These are phyloP conservation scores for Xylaria cubensis DNA, from an alignment of 495 filamentous ascomycete species.

Conservation along the genomic window DNA sequence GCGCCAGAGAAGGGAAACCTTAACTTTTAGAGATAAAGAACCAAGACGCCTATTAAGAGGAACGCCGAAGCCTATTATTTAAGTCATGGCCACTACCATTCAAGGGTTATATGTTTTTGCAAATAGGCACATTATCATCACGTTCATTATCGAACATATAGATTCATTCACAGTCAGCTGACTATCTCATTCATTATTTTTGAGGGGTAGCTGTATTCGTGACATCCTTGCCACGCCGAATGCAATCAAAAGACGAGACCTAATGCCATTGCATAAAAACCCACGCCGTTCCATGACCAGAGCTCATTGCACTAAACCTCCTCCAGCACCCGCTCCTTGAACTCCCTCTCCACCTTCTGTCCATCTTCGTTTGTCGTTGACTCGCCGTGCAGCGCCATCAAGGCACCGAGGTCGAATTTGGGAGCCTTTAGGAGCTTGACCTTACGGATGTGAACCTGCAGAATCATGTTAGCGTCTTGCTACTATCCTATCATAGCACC, in stretches of 20 bases:
- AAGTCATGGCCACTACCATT: neutral
- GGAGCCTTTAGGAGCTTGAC: slow-evolving; percentile 97
- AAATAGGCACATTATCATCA: slow-evolving; percentile 14
- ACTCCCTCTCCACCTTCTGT: slow-evolving; percentile 98
- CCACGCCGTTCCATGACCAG: slow-evolving; percentile 54
- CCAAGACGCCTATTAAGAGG: neutral
- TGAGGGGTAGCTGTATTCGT: slow-evolving; percentile 52
- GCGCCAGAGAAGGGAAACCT: neutral
- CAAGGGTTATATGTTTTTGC: neutral
- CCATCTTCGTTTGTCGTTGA: slow-evolving; percentile 94
- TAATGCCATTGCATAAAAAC: slow-evolving; percentile 60
- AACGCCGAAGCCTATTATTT: neutral
- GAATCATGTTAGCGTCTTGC: slow-evolving; percentile 38
- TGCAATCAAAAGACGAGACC: slow-evolving; percentile 62
- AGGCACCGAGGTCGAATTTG: slow-evolving; percentile 97
- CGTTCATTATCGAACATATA: slow-evolving; percentile 24
- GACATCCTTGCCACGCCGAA: slow-evolving; percentile 62
- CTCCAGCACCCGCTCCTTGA: slow-evolving; percentile 96
- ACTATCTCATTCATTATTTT: slow-evolving; percentile 45
- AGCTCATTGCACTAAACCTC: slow-evolving; percentile 71
- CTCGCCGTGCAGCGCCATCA: slow-evolving; percentile 96
- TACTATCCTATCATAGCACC: slow-evolving; percentile 32
- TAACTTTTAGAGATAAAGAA: neutral
- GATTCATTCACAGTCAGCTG: slow-evolving; percentile 36
- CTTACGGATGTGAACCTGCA: slow-evolving; percentile 98